phyloP scores from a whole-genome alignment of 2,329 filamentous ascomycete genomes.

The Penicillium brevicompactum region DNA sequence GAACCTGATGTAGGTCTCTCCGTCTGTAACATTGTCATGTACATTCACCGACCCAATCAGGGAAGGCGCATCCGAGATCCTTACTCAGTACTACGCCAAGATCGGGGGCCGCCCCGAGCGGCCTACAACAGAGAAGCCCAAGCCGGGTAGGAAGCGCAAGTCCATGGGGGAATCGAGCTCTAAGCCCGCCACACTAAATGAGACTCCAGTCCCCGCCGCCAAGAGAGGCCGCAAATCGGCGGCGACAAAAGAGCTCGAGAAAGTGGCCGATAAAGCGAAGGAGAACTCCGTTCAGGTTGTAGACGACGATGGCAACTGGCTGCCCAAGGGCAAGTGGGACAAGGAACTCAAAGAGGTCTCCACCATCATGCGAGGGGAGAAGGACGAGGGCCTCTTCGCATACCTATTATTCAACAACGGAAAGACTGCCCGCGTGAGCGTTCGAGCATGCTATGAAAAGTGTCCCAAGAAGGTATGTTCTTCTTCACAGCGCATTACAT shows the following conservation, averaged over 20 bases:
- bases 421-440: constrained; percentile 45
- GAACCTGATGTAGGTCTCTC: constrained; percentile 41
- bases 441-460: constrained; percentile 44
- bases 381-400: constrained; percentile 35
- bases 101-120: constrained; percentile 46
- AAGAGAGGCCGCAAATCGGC: constrained; percentile 33
- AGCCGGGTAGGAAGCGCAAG: constrained; percentile 36
- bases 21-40: neutral
- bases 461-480: constrained; percentile 44
- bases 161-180: constrained; percentile 34
- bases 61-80: constrained; percentile 41
- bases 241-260: constrained; percentile 6
- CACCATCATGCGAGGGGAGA: constrained; percentile 45
- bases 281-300: constrained; percentile 4
- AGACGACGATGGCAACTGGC: constrained; percentile 33
- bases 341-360: constrained; percentile 44
- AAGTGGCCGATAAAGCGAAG: constrained; percentile 19
- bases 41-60: constrained; percentile 28
- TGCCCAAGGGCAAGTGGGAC: constrained; percentile 48
- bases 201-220: constrained; percentile 20
- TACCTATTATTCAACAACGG: constrained; percentile 49
- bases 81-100: constrained; percentile 45
- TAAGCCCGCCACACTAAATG: constrained; percentile 26
- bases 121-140: constrained; percentile 16
- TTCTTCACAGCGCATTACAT: neutral